Conservation (phyloP, 192 early-diverging fungal species). For the Chytriomyces confervae region DNA sequence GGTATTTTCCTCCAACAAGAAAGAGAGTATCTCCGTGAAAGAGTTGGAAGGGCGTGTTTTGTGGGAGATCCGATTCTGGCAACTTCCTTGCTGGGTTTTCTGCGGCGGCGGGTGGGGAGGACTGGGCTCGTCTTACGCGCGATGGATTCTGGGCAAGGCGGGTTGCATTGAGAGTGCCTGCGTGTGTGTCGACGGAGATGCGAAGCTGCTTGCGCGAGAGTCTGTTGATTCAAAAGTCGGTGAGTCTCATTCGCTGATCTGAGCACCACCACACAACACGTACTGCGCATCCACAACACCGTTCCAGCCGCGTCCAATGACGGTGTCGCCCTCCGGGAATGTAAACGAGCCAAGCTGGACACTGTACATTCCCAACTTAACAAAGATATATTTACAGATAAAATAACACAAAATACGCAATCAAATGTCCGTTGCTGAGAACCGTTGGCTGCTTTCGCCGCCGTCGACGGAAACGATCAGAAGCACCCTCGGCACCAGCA, state of each 20-base stretch:
- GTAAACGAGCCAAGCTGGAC: background rate
- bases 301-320: constrained; percentile 8
- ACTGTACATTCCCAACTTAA: background rate
- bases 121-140: background rate
- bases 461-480: too few relatives aligned
- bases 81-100: background rate
- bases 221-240: background rate
- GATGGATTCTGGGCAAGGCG: constrained; percentile 11
- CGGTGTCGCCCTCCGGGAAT: constrained; percentile 8
- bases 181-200: background rate
- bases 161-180: constrained; percentile 2
- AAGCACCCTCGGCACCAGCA: too few relatives aligned
- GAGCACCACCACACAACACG: background rate
- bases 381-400: background rate
- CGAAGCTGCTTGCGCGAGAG: constrained; percentile 25
- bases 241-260: background rate
- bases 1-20: constrained; percentile 14
- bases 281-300: constrained; percentile 3
- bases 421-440: background rate
- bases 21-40: constrained; percentile 17
- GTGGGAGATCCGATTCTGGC: background rate
- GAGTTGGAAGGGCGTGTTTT: constrained; percentile 2
- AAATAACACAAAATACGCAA: background rate
- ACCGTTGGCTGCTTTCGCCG: too few relatives aligned
- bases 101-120: background rate